Conservation (phyloP, 495 filamentous ascomycete species). For the Penicillium coffeae region DNA sequence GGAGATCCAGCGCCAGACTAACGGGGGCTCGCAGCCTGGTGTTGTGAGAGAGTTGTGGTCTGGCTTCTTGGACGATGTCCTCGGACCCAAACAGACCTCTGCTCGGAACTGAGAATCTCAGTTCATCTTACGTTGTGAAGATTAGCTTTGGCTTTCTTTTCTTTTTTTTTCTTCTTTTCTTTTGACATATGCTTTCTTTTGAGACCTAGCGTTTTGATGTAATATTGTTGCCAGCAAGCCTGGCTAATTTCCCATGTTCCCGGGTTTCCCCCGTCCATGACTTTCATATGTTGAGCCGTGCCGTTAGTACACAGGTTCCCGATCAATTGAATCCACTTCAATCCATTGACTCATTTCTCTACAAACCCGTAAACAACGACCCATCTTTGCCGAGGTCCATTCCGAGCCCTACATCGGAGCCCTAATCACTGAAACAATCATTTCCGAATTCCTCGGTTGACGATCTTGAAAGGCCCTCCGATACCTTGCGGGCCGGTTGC, state of each 20-base stretch:
- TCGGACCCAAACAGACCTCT: constrained; percentile 39
- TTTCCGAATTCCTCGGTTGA: neutral
- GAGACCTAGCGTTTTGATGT: constrained; percentile 6
- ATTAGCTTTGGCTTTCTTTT: too few species aligned
- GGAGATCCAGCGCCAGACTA: constrained; percentile 28
- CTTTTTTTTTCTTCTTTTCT: neutral
- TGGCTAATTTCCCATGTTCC: neutral
- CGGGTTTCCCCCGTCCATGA: neutral
- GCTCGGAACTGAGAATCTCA: constrained; percentile 20
- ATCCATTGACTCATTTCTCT: neutral
- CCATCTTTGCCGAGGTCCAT: constrained; percentile 17
- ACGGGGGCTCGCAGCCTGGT: constrained; percentile 29
- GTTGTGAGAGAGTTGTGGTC: constrained; percentile 48
- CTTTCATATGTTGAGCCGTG: neutral
- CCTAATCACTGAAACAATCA: neutral
- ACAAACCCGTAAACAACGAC: too few species aligned
- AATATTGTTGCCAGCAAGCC: constrained; percentile 5
- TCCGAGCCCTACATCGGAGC: neutral
- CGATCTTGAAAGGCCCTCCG: neutral
- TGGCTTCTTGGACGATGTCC: constrained; percentile 57
- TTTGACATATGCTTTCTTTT: neutral
- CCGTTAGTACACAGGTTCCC: neutral
- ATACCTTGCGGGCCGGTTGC: neutral
- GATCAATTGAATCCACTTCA: neutral
- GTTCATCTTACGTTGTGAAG: too few species aligned